Base-by-base conservation (phyloP, 768 basidiomycete genomes). In the Epithele typhae region DNA sequence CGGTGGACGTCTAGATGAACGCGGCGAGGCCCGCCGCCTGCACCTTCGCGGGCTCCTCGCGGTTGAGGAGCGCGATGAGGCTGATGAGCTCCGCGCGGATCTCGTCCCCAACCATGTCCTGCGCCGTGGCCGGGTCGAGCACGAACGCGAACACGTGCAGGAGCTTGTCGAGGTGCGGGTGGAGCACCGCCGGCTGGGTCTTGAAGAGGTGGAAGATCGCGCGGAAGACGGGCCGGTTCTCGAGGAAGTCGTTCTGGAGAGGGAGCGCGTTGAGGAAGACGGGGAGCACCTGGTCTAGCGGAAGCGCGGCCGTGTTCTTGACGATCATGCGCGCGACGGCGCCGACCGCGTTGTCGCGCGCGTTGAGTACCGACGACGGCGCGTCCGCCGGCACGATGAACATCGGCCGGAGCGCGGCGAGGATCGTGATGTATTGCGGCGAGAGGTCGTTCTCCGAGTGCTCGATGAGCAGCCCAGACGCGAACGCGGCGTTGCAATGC, bases 331-430 rank as follows among this genome's bases (percentile, higher is more conserved):
- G 84, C 4, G 82, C 82, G 43, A 98, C 88, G 21, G 93, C 90
- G 36, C 96, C 96, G 7, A 86, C 79, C n/a, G 96, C 96, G 64
- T 99, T 99, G 68, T 99, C 96, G 52, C 85, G 85, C 17, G 93
- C 93, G 62, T 93, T 94, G 51, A 91, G 67, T 36, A 72, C 73
- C 6, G 87, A 68, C 5, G 78, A 60, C n/a, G 82, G 71, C 5
- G 88, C 72, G 48, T 84, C 79, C 0, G 79, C 67, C 7, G 79
- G 57, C 27, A 87, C 74, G 36, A 74, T 65, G 66, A 99, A 98
- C 45, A 95, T 73, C 12, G 89, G 88, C 22, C 81, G 87, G 37
- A 98, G 81, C 1, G 83, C 83, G 27, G 69, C 70, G 40, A 98
- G 87, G 35, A 98, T 73, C 49, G 74, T 76, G 33, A 84, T 67